Conservation (phyloP, 805 yeast species). For the Brettanomyces sp. region DNA sequence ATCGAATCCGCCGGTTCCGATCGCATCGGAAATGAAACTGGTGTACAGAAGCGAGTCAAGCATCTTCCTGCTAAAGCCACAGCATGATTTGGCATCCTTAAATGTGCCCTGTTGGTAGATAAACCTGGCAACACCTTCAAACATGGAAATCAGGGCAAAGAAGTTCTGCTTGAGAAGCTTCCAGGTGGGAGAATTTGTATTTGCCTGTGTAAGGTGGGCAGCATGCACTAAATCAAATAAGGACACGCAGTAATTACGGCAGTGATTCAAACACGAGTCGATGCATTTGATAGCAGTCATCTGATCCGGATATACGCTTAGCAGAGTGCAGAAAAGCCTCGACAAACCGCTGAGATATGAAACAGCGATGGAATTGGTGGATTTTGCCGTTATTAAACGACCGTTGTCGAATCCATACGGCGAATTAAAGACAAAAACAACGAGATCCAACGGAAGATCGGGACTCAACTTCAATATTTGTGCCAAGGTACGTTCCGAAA, state of each 20-base stretch:
- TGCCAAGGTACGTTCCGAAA: neutral
- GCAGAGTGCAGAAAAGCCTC: constrained; percentile 23
- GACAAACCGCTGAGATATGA: constrained; percentile 43
- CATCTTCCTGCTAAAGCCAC: constrained; percentile 20
- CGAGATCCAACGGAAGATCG: constrained; percentile 9
- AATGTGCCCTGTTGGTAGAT: constrained; percentile 19
- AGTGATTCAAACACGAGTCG: constrained; percentile 8
- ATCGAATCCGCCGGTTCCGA: constrained; percentile 60
- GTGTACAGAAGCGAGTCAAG: constrained; percentile 33
- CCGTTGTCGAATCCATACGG: constrained; percentile 18
- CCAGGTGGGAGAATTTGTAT: constrained; percentile 17
- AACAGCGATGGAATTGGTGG: constrained; percentile 28
- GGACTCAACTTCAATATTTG: constrained; percentile 8
- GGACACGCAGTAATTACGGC: neutral
- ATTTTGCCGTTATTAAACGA: neutral
- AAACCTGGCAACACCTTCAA: constrained; percentile 32
- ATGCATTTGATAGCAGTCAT: constrained; percentile 10
- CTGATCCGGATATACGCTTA: constrained; percentile 9
- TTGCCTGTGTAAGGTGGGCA: constrained; percentile 2
- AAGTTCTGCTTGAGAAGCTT: constrained; percentile 23
- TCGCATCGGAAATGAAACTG: constrained; percentile 39
- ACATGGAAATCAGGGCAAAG: constrained; percentile 40
- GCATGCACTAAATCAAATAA: neutral
- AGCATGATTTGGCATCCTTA: constrained; percentile 4
- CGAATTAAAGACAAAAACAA: constrained; percentile 12